phyloP scores from a whole-genome alignment of 495 filamentous ascomycete genomes.

The Xylaria flabelliformis region DNA sequence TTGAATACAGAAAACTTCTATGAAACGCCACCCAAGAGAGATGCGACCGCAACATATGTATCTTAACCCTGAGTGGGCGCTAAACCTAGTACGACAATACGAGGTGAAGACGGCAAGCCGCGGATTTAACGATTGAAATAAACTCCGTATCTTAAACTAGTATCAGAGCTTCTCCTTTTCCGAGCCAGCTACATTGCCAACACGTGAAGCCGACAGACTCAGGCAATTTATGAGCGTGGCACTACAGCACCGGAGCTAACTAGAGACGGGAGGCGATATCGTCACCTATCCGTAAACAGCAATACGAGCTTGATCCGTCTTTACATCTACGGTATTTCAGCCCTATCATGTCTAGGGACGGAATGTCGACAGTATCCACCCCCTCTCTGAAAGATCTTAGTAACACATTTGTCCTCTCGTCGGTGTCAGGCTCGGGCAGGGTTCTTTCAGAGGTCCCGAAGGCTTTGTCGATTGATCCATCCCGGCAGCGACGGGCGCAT shows the following conservation, averaged over 20 bases:
- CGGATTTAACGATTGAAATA: constrained; percentile 7
- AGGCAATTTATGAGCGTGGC: not conserved
- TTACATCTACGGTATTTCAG: not conserved
- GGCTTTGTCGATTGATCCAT: constrained; percentile 25
- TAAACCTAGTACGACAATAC: constrained; percentile 27
- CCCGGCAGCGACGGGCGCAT: constrained; percentile 29
- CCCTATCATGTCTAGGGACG: not conserved
- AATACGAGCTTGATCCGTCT: not conserved
- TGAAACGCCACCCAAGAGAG: not conserved
- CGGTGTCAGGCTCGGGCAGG: constrained; percentile 8
- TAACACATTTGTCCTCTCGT: constrained; percentile 33
- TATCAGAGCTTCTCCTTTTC: not conserved
- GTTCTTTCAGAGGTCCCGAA: constrained; percentile 29
- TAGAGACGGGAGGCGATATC: not conserved
- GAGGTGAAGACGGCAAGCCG: constrained; percentile 12
- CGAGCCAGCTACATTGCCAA: not conserved
- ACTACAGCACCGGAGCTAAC: not conserved
- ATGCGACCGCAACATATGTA: not conserved
- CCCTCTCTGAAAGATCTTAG: constrained; percentile 27
- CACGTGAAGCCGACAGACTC: not conserved
- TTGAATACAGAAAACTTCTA: not conserved
- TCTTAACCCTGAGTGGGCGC: not conserved
- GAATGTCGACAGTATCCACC: not conserved
- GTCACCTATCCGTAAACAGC: not conserved
- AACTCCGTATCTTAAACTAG: not conserved